These are phyloP conservation scores for Trametes gibbosa DNA, from an alignment of 768 basidiomycete genomes.

Conservation along the genomic window DNA sequence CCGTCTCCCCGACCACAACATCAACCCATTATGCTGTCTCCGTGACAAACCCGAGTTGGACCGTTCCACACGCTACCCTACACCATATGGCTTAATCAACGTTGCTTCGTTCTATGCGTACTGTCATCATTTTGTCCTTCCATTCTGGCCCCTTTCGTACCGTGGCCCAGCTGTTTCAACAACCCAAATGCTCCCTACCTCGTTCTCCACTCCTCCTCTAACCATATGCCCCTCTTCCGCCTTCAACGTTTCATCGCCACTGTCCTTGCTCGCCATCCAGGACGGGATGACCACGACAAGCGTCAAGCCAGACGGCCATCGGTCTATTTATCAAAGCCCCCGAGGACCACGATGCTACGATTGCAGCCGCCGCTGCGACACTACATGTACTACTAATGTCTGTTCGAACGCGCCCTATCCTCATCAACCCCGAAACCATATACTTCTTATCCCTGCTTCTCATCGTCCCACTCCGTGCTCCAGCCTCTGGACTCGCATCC, in stretches of 20 bases:
- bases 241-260: not conserved
- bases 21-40: not conserved
- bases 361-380: not conserved
- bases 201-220: not conserved
- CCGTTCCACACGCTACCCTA: conserved; percentile 9
- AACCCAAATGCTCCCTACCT: not conserved
- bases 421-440: too few species aligned
- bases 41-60: conserved; percentile 5
- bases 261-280: not conserved
- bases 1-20: too few species aligned
- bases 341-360: not conserved
- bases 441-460: too few species aligned
- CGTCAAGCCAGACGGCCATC: not conserved
- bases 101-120: conserved; percentile 4
- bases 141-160: not conserved
- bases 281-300: not conserved
- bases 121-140: not conserved
- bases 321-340: not conserved
- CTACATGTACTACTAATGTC: not conserved
- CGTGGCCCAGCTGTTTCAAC: not conserved
- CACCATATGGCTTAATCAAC: not conserved
- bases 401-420: too few species aligned
- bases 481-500: too few species aligned
- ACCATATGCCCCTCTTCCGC: not conserved
- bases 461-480: too few species aligned